Evolutionary conservation across 2,329 filamentous ascomycete genomes (phyloP).

Genomic region (Lachnellula hyalina): DNA sequence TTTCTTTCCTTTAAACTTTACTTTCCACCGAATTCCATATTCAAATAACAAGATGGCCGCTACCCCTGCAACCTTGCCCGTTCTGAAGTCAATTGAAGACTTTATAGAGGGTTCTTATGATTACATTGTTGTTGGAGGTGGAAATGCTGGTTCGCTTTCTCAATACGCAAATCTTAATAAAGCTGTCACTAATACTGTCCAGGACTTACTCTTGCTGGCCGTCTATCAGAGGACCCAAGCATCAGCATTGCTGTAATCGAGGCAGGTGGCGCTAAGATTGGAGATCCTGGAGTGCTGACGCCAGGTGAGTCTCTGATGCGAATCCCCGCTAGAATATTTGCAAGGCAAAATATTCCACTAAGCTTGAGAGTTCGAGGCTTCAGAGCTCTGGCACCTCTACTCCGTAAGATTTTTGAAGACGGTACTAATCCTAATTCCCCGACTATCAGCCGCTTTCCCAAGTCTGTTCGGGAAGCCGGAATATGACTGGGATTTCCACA

Average conservation of each 20-base stretch:
- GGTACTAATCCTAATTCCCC: too few relatives aligned
- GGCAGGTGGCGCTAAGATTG: constrained; percentile 34
- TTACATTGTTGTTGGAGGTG: constrained; percentile 39
- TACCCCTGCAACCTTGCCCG: not conserved
- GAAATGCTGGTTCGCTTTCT: constrained; percentile 34
- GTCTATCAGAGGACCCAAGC: constrained; percentile 35
- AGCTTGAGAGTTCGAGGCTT: too few relatives aligned
- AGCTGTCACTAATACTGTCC: too few relatives aligned
- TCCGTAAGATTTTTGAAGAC: too few relatives aligned
- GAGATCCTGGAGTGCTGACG: constrained; percentile 33
- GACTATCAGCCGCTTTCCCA: too few relatives aligned
- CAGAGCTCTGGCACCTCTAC: too few relatives aligned
- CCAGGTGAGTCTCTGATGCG: constrained; percentile 25
- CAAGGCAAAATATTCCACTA: too few relatives aligned
- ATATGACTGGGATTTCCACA: constrained; percentile 15
- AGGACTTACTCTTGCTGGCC: constrained; percentile 34
- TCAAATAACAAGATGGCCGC: too few relatives aligned
- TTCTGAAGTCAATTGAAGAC: not conserved
- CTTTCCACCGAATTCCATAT: too few relatives aligned
- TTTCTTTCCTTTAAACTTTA: too few relatives aligned
- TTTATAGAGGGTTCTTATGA: constrained; percentile 29
- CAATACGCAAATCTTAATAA: too few relatives aligned
- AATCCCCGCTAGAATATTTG: not conserved
- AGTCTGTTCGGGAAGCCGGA: constrained; percentile 3
- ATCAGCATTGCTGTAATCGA: constrained; percentile 37